Evolutionary conservation across 495 filamentous ascomycete species (phyloP).

Genomic region (Articulospora tetracladia): DNA sequence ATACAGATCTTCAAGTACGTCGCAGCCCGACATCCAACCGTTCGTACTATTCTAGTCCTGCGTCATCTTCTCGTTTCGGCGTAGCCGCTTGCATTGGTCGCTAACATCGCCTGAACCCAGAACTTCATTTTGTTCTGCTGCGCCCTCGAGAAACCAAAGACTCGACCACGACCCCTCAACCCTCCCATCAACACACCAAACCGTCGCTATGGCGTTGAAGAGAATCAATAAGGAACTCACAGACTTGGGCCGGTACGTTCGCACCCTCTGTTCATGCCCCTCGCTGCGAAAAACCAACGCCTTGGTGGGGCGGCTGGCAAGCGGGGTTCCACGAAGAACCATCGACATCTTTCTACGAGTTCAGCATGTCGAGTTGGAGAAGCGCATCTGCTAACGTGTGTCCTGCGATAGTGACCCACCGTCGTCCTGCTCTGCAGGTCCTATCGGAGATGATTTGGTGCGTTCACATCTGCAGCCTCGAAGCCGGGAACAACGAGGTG

Average conservation of each 20-base stretch:
- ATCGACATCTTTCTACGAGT: slow-evolving; percentile 20
- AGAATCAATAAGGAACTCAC: slow-evolving; percentile 99
- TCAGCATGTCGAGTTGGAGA: not conserved
- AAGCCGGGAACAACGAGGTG: slow-evolving; percentile 1
- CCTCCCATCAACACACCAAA: slow-evolving; percentile 26
- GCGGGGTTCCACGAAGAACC: slow-evolving; percentile 24
- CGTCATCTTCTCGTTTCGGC: slow-evolving; percentile 6
- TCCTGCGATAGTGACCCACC: slow-evolving; percentile 75
- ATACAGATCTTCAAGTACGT: not conserved
- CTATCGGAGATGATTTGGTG: slow-evolving; percentile 97
- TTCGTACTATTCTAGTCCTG: not conserved
- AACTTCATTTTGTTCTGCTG: slow-evolving; percentile 19
- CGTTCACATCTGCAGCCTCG: slow-evolving; percentile 32
- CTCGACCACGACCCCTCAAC: slow-evolving; percentile 15
- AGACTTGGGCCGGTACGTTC: slow-evolving; percentile 92
- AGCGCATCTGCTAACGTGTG: slow-evolving; percentile 35
- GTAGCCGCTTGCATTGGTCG: slow-evolving; percentile 20
- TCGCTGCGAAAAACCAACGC: slow-evolving; percentile 12
- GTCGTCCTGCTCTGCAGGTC: slow-evolving; percentile 96
- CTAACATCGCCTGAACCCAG: slow-evolving; percentile 18
- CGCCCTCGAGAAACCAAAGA: slow-evolving; percentile 15
- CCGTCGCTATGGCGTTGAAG: slow-evolving; percentile 88
- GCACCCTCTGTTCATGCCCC: not conserved
- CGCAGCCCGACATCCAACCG: not conserved
- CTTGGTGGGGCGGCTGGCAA: slow-evolving; percentile 23